Evolutionary conservation across 495 filamentous ascomycete genomes (phyloP).

Genomic region (Aspergillus coremiiformis): DNA sequence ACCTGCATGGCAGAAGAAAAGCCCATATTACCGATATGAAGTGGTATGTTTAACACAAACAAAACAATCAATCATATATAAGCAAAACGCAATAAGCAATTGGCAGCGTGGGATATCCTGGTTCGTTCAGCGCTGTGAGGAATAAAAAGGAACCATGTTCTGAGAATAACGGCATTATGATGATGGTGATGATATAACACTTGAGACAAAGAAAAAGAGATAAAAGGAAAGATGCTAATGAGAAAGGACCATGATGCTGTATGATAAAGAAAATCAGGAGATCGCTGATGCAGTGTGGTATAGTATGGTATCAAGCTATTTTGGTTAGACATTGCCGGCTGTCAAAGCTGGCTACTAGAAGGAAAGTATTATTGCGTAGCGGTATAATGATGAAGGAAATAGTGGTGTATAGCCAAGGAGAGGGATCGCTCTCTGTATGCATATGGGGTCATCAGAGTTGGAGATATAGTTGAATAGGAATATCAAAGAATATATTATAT

Average conservation of each 20-base stretch:
- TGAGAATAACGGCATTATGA: neutral
- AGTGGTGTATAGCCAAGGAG: neutral
- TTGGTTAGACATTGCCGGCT: constrained; percentile 1
- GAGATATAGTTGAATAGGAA: neutral
- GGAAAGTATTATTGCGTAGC: neutral
- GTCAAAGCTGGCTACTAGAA: constrained; percentile 2
- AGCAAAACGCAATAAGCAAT: neutral
- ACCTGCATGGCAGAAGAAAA: neutral
- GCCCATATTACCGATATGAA: neutral
- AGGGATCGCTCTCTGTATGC: neutral
- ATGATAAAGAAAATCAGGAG: neutral
- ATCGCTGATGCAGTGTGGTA: neutral
- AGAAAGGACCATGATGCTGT: neutral
- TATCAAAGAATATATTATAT: neutral
- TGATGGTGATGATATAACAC: neutral
- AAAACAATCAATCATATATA: neutral
- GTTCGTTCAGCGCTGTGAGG: neutral
- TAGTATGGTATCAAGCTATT: neutral
- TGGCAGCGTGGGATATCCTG: neutral
- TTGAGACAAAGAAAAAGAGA: neutral
- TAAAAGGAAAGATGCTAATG: neutral
- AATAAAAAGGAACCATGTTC: neutral
- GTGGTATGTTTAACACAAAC: neutral
- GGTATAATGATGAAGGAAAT: neutral
- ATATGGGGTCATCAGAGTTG: neutral